Evolutionary conservation across 2,329 filamentous ascomycete genomes (phyloP).

Genomic region (Fusarium sp.): DNA sequence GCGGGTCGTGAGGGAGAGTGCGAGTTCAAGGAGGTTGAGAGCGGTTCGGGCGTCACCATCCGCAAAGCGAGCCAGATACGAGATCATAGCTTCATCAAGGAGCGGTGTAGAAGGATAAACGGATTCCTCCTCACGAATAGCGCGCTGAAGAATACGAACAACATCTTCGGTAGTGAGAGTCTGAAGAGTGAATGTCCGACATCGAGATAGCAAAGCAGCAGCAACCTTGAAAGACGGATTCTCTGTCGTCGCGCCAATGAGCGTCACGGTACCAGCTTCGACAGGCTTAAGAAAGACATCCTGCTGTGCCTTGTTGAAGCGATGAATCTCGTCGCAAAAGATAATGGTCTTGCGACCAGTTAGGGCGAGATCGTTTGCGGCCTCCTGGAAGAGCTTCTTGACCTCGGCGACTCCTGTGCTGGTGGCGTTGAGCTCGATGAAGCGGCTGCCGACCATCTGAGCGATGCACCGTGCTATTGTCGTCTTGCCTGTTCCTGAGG

Average conservation of each 20-base stretch:
- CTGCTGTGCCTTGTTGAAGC: conserved; percentile 91
- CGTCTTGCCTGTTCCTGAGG: conserved; percentile 82
- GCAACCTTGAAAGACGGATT: conserved; percentile 96
- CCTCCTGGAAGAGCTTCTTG: conserved; percentile 90
- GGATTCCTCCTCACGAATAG: conserved; percentile 67
- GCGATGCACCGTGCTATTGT: conserved; percentile 94
- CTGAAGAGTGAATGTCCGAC: conserved; percentile 85
- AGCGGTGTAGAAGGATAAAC: conserved; percentile 59
- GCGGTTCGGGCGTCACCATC: conserved; percentile 94
- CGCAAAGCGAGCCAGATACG: conserved; percentile 83
- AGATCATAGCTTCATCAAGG: conserved; percentile 77
- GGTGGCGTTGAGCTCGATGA: conserved; percentile 96
- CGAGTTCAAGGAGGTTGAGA: conserved; percentile 89
- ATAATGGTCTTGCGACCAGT: conserved; percentile 93
- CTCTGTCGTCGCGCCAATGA: conserved; percentile 96
- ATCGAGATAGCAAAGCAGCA: conserved; percentile 84
- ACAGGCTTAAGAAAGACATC: conserved; percentile 94
- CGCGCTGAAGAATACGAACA: conserved; percentile 75
- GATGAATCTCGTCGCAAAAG: conserved; percentile 96
- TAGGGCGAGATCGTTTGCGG: conserved; percentile 77
- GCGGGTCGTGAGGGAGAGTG: conserved; percentile 71
- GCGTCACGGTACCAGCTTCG: conserved; percentile 85
- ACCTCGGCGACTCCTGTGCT: conserved; percentile 86
- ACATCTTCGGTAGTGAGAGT: conserved; percentile 78
- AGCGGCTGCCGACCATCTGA: conserved; percentile 79